Base-by-base conservation (phyloP, 305 asterid species). In the Caryopteris hybrid region DNA sequence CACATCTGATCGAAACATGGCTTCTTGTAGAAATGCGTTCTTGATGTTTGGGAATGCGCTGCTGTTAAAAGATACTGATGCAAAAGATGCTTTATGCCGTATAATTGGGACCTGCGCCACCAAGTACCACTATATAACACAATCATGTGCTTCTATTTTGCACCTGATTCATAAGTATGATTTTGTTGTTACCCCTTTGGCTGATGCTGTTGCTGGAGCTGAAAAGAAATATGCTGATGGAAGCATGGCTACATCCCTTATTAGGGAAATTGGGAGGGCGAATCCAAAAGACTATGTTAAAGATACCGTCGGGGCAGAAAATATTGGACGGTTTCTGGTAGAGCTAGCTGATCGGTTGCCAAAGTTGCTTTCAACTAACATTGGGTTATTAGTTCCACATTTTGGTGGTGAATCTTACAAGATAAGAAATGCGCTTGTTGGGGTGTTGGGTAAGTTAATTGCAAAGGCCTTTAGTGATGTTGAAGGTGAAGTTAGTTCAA, bases 351-450 rank as follows among this genome's bases (percentile, higher is more conserved):
- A 88, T 71, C 74, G 86, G 70, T 72, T 90, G 80, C 99, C 99
- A 36, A 93, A 87, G 79, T 75, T 90, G 77, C 45, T 90, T 62
- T 87, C 99, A 17, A 83, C 80, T 8, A 93, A 93, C 77, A 81
- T 90, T 61, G 99, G 99, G 47, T 82, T 93, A 80, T 79, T 93
- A 73, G 84, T 93, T 72, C 97, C 96, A 9, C 97, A 90, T 74
- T 93, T 93, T 85, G 96, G 95, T 55, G 99, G 97, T 51, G 99
- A 93, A 46, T 90, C 99, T 20, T 90, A 93, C 78, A 93, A 93
- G 83, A 88, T 90, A 81, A 87, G 99, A 80, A 90, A 93, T 70
- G 96, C 96, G 21, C 97, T 93, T 72, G 95, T 86, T 64, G 93
- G 97, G 46, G 96, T 90, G 64, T 66, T 93, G 76, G 99, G 99